Base-by-base conservation (phyloP, 768 basidiomycete species). In the Tricholoma hemisulphureum region DNA sequence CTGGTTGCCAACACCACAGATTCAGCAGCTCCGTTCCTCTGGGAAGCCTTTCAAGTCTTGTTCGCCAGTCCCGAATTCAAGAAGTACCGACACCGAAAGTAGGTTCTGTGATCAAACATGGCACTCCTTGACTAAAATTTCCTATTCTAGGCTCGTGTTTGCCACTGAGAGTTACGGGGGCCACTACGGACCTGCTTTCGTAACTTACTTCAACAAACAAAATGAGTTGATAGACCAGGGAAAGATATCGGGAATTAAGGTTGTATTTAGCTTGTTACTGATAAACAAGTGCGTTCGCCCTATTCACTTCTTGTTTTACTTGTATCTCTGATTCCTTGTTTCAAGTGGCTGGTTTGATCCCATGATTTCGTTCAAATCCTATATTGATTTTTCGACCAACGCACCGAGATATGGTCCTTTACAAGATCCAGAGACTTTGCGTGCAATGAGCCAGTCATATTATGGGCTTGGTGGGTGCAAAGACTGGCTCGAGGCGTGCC, bases 321-420 rank as follows among this genome's bases (percentile, higher is more conserved):
- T 8, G 2, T 14, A 32, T 14, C 14, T 59, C 18, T 29, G 1
- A 45, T 18, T 13, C 11, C 11, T 10, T 16, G 39, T 31, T 34
- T 34, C 16, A 3, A 37, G 34, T 39, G 66, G 65, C 63, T n/a
- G 66, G 85, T 81, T 77, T 54, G 86, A 88, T 59, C 85, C 86
- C 0, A 71, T 86, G 26, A 76, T 87, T 37, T 85, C 87, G 60
- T 81, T 82, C 60, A 61, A 83, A 59, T 81, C 85, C 8, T 86
- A 82, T 58, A 74, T 87, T 55, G 75, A 75, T 29, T 88, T 87
- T 55, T 83, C 85, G 0, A 78, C 77, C 0, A 66, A 85, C 37
- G 87, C 87, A 0, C 86, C 86, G 6, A 83, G 85, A 14, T 88
- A 87, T 60, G 86, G 86, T 4, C 85, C 78, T 57, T 79, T 88